Evolutionary conservation across 768 basidiomycete genomes (phyloP).

Genomic region (Cyclocybe aegerita): DNA sequence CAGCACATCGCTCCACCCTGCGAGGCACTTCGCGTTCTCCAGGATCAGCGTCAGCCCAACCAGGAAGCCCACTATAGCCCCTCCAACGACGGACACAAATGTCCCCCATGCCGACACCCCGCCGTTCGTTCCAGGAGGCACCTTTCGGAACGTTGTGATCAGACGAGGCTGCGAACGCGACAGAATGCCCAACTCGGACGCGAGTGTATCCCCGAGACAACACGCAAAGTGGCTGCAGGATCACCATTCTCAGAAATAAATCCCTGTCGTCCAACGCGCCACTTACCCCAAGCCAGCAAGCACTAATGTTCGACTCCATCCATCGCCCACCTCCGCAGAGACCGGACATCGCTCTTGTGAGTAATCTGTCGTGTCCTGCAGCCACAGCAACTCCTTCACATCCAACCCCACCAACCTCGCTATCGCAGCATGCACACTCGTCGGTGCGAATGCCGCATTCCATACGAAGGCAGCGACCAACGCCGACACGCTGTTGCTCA

Average conservation of each 20-base stretch:
- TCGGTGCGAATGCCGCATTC: slow-evolving; percentile 57
- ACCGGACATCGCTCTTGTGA: slow-evolving; percentile 31
- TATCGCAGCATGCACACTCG: slow-evolving; percentile 34
- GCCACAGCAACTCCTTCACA: slow-evolving; percentile 5
- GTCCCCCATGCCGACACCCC: slow-evolving; percentile 79
- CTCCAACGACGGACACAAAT: slow-evolving; percentile 69
- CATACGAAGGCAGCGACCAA: slow-evolving; percentile 59
- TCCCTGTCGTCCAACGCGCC: background rate
- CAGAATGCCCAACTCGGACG: slow-evolving; percentile 91
- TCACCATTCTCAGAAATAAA: background rate
- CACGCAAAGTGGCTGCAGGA: slow-evolving; percentile 76
- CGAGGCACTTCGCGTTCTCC: slow-evolving; percentile 61
- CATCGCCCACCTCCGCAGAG: slow-evolving; percentile 35
- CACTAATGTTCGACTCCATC: slow-evolving; percentile 61
- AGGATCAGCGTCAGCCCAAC: slow-evolving; percentile 54
- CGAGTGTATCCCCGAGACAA: slow-evolving; percentile 89
- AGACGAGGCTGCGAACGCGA: slow-evolving; percentile 67
- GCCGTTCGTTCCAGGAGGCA: slow-evolving; percentile 92
- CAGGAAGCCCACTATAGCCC: slow-evolving; percentile 65
- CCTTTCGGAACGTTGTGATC: slow-evolving; percentile 71
- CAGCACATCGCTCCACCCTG: slow-evolving; percentile 35
- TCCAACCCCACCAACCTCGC: slow-evolving; percentile 24
- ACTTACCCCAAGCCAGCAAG: slow-evolving; percentile 67
- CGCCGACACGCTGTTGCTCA: slow-evolving; percentile 76
- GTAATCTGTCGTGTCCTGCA: slow-evolving; percentile 19